phyloP scores from a whole-genome alignment of 179 eudicot genomes.

The Spinacia oleracea region DNA sequence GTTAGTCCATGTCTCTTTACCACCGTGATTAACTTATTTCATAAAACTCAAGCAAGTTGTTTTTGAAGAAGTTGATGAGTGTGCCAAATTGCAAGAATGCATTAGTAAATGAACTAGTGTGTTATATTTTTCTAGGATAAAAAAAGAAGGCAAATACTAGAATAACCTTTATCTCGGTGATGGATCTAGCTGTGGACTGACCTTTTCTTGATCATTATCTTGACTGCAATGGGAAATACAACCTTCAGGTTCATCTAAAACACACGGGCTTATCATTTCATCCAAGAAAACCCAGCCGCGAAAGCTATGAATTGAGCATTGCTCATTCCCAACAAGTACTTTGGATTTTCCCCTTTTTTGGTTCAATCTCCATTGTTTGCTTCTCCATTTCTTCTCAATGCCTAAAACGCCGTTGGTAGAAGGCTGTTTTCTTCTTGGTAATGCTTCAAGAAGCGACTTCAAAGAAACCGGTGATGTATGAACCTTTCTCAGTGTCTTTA shows the following conservation, averaged over 20 bases:
- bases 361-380: constrained; percentile 25
- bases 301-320: constrained; percentile 30
- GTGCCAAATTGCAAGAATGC: too few species aligned
- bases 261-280: constrained; percentile 46
- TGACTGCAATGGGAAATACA: constrained; percentile 31
- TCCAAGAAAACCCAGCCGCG: constrained; percentile 62
- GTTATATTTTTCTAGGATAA: background rate
- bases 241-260: constrained; percentile 43
- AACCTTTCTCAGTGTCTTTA: constrained; percentile 24
- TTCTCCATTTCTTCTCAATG: constrained; percentile 25
- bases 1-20: background rate
- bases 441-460: constrained; percentile 26
- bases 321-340: constrained; percentile 24
- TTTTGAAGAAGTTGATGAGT: background rate
- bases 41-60: background rate
- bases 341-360: constrained; percentile 23
- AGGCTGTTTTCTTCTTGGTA: constrained; percentile 22
- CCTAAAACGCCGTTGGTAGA: constrained; percentile 13
- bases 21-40: background rate
- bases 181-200: constrained; percentile 38
- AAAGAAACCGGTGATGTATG: constrained; percentile 26
- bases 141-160: constrained; percentile 13
- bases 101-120: background rate
- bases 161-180: too few species aligned
- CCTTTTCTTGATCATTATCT: constrained; percentile 36